Evolutionary conservation across 2,329 filamentous ascomycete species (phyloP).

Genomic region (Helminthosporium solani): DNA sequence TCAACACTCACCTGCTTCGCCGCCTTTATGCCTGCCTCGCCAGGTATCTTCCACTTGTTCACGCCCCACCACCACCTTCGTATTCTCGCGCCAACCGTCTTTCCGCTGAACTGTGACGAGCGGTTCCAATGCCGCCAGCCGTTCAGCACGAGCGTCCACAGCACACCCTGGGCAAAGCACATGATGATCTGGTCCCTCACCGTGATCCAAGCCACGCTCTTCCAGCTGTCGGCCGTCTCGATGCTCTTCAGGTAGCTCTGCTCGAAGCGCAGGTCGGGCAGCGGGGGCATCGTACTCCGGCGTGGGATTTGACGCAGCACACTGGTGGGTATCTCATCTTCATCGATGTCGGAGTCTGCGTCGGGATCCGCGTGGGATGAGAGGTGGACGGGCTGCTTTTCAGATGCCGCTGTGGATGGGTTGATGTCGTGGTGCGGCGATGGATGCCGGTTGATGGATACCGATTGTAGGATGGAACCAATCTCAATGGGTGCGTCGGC

Average conservation of each 20-base stretch:
- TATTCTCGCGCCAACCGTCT: conserved; percentile 71
- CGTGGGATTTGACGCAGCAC: conserved; percentile 59
- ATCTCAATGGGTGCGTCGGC: conserved; percentile 64
- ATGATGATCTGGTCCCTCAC: conserved; percentile 85
- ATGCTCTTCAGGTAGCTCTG: conserved; percentile 97
- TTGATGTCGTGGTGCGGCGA: conserved; percentile 75
- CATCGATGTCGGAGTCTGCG: conserved; percentile 53
- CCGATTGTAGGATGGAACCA: conserved; percentile 77
- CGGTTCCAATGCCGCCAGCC: conserved; percentile 93
- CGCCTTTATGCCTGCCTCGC: conserved; percentile 17
- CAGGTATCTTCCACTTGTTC: conserved; percentile 72
- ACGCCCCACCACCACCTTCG: conserved; percentile 94
- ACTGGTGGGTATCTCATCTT: conserved; percentile 69
- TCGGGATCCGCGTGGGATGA: conserved; percentile 41
- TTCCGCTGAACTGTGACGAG: conserved; percentile 73
- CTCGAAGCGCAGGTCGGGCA: conserved; percentile 88
- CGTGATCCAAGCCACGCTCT: conserved; percentile 80
- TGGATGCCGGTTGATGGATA: conserved; percentile 71
- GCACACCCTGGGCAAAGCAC: conserved; percentile 79
- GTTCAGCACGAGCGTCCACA: conserved; percentile 82
- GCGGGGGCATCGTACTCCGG: conserved; percentile 63
- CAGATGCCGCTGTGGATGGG: conserved; percentile 72
- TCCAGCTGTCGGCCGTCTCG: conserved; percentile 73
- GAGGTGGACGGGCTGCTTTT: conserved; percentile 60
- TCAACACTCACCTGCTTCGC: conserved; percentile 38